These are phyloP conservation scores for Leptographium wingfieldii DNA, from an alignment of 2,329 filamentous ascomycete species.

Conservation along the genomic window DNA sequence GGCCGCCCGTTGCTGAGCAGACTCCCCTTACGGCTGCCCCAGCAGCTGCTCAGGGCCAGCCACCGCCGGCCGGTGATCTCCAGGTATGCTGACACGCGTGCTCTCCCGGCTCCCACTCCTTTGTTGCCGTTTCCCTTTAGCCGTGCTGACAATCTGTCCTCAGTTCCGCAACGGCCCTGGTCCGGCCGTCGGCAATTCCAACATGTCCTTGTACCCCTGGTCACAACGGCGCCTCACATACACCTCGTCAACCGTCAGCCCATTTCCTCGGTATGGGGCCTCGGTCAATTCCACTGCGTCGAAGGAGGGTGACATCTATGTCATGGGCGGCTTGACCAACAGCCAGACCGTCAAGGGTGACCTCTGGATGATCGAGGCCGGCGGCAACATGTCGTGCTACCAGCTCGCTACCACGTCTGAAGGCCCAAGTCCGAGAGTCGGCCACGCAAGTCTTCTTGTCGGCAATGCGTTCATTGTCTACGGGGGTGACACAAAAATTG, in stretches of 20 bases:
- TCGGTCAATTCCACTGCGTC: conserved; percentile 87
- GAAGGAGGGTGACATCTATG: conserved; percentile 92
- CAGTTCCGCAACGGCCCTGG: conserved; percentile 46
- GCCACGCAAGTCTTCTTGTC: conserved; percentile 84
- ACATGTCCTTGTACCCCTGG: conserved; percentile 87
- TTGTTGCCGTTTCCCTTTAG: background rate
- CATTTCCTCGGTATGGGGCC: conserved; percentile 92
- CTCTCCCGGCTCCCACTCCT: background rate
- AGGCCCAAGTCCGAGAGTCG: conserved; percentile 87
- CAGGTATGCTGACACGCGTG: conserved; percentile 4
- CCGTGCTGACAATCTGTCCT: background rate
- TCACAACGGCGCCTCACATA: conserved; percentile 82
- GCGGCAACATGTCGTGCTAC: conserved; percentile 77
- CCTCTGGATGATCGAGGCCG: conserved; percentile 93
- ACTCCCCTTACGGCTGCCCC: background rate
- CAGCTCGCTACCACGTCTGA: conserved; percentile 85
- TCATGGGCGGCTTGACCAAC: conserved; percentile 95
- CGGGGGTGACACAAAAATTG: conserved; percentile 94
- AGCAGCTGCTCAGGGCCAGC: conserved; percentile 31
- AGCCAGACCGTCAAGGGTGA: conserved; percentile 94
- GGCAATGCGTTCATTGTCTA: conserved; percentile 99
- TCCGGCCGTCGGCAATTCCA: conserved; percentile 39
- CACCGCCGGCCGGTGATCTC: conserved; percentile 16
- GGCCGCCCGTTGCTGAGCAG: conserved; percentile 41
- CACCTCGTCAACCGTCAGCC: conserved; percentile 66